Base-by-base conservation (phyloP, 1,284 basidiomycete genomes). In the Ustilago bromivora region DNA sequence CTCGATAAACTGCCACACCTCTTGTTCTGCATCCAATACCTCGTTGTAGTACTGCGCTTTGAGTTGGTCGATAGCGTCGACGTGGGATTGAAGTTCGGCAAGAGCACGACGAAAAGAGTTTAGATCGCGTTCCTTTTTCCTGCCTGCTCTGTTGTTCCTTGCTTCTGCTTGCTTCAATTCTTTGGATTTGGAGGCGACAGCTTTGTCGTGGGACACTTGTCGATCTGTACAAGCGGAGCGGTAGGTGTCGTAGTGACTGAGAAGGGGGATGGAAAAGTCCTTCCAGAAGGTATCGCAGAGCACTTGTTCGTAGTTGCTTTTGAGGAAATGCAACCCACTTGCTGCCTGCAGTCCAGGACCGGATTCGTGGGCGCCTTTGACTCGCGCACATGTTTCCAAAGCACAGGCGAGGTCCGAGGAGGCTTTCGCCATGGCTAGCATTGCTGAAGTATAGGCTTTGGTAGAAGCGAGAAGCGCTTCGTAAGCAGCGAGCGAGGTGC, bases 231-330 rank as follows among this genome's bases (percentile, higher is more conserved):
- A 91, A 59, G 91, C 90, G 17, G 89, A 88, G 61, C 90, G 90
- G 87, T 97, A 97, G 11, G 90, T 90, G 58, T 96, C 94, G 63
- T 96, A 87, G 73, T 94, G 92, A 84, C 93, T 92, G 41, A 92
- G 90, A 56, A 97, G 87, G 0, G 95, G 95, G 81, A 92, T 93
- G 87, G 96, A 94, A 74, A 97, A 95, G 63, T 92, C 93, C 81
- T 92, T 93, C 87, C 95, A 94, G 53, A 96, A 89, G 4, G 92
- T 91, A 82, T 95, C 94, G 36, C 93, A 94, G 82, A 97, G 88
- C 61, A 97, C 90, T 86, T 95, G 94, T 89, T 93, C 94, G 82
- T 96, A 94, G 86, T 96, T 96, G 62, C 92, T 92, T 82, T 96
- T 92, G 76, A 98, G 90, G 86, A 95, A 94, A 86, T 97, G 94